phyloP scores from a whole-genome alignment of 768 basidiomycete species.

The Suillus ampliporus region DNA sequence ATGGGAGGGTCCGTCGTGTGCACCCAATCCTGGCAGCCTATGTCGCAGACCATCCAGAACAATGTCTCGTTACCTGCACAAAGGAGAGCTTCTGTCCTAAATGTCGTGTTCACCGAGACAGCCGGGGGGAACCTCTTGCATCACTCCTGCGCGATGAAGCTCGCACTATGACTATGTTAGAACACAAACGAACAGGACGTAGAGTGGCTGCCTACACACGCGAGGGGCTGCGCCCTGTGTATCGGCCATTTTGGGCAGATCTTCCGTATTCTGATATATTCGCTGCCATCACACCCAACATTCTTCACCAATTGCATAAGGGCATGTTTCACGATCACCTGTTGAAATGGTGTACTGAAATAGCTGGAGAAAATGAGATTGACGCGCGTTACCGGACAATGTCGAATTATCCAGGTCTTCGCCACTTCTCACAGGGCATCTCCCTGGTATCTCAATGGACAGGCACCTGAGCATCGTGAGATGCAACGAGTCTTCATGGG shows the following conservation, averaged over 20 bases:
- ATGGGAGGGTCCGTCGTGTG: constrained; percentile 37
- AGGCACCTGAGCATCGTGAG: constrained; percentile 13
- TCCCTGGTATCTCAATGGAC: constrained; percentile 6
- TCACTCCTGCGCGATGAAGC: not conserved
- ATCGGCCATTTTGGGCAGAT: constrained; percentile 28
- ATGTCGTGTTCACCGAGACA: constrained; percentile 1
- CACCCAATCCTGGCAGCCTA: constrained; percentile 47
- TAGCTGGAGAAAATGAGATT: constrained; percentile 10
- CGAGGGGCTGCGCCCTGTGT: constrained; percentile 41
- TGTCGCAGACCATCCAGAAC: constrained; percentile 51
- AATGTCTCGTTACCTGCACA: constrained; percentile 41
- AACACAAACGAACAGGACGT: constrained; percentile 34
- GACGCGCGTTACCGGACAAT: constrained; percentile 17
- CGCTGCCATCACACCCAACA: constrained; percentile 35
- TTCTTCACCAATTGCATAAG: constrained; percentile 43
- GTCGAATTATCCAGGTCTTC: constrained; percentile 9
- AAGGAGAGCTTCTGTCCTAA: constrained; percentile 34
- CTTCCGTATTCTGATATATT: constrained; percentile 35
- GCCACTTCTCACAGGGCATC: not conserved
- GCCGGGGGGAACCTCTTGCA: not conserved
- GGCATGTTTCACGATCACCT: constrained; percentile 49
- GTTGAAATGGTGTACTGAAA: constrained; percentile 38
- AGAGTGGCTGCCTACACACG: constrained; percentile 44
- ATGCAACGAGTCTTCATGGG: constrained; percentile 42
- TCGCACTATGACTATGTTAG: not conserved